phyloP scores from a whole-genome alignment of 768 basidiomycete species.

The Auriscalpium vulgare region DNA sequence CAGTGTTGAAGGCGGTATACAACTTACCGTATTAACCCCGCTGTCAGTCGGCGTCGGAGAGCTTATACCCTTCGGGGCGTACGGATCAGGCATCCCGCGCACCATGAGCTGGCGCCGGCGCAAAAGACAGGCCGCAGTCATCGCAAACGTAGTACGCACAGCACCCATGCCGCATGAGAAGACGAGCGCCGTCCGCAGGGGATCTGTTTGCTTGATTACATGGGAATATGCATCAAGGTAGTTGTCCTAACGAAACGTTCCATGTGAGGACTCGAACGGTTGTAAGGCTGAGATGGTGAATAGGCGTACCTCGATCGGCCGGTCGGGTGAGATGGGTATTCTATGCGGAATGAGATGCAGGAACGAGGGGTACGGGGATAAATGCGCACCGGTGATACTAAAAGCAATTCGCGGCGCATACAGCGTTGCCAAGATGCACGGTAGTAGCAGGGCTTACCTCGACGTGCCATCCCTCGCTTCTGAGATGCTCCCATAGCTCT shows the following conservation, averaged over 20 bases:
- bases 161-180: slow-evolving; percentile 98
- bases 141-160: slow-evolving; percentile 92
- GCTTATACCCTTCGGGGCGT: slow-evolving; percentile 34
- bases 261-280: not conserved
- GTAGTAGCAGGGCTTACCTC: slow-evolving; percentile 43
- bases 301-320: slow-evolving; percentile 69
- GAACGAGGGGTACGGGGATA: slow-evolving; percentile 1
- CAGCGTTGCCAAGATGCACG: not conserved
- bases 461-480: slow-evolving; percentile 82
- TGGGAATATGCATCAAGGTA: slow-evolving; percentile 91
- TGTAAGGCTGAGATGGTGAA: no score
- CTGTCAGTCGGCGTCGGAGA: slow-evolving; percentile 21
- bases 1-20: not conserved
- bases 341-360: slow-evolving; percentile 28
- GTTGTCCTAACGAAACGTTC: slow-evolving; percentile 53
- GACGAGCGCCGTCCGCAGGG: slow-evolving; percentile 72
- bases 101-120: slow-evolving; percentile 61
- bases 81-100: slow-evolving; percentile 72
- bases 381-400: slow-evolving; percentile 66
- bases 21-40: slow-evolving; percentile 42
- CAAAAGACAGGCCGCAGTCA: slow-evolving; percentile 88
- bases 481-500: slow-evolving; percentile 81
- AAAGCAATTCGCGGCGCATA: slow-evolving; percentile 1
- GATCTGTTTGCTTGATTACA: slow-evolving; percentile 74
- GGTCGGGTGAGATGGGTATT: slow-evolving; percentile 92